These are phyloP conservation scores for Fereydounia khargensis DNA, from an alignment of 1,284 basidiomycete species.

Conservation along the genomic window DNA sequence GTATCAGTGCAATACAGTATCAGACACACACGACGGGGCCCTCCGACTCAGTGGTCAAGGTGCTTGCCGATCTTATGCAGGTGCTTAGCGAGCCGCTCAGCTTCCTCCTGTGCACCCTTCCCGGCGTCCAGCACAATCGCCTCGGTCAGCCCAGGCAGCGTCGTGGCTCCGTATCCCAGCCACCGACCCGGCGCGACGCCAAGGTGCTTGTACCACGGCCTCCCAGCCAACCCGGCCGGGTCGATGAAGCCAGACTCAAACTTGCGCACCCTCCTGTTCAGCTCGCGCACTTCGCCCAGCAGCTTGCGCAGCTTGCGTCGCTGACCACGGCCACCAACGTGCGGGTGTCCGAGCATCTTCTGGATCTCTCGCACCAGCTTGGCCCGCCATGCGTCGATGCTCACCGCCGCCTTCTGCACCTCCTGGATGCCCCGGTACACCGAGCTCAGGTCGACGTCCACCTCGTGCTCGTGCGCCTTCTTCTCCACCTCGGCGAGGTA, in stretches of 20 bases:
- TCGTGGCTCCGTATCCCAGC: slow-evolving; percentile 81
- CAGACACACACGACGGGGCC: too few relatives aligned
- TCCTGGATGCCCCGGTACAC: slow-evolving; percentile 12
- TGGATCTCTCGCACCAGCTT: slow-evolving; percentile 13
- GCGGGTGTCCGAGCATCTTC: slow-evolving; percentile 1
- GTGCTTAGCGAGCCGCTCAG: slow-evolving; percentile 24
- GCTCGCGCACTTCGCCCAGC: slow-evolving; percentile 65
- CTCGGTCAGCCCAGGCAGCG: slow-evolving; percentile 78
- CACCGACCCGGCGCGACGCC: slow-evolving; percentile 86
- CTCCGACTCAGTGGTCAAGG: slow-evolving; percentile 9
- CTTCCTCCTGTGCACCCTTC: slow-evolving; percentile 30
- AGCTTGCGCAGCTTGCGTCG: slow-evolving; percentile 59
- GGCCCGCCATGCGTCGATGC: slow-evolving; percentile 7
- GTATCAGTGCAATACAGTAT: too few relatives aligned
- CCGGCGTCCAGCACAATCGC: slow-evolving; percentile 54
- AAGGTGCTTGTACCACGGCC: slow-evolving; percentile 80
- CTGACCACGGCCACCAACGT: not conserved
- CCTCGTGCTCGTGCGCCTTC: slow-evolving; percentile 9
- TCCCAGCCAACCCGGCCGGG: slow-evolving; percentile 66
- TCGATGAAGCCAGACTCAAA: slow-evolving; percentile 86
- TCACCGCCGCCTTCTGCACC: slow-evolving; percentile 9
- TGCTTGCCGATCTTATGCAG: slow-evolving; percentile 14
- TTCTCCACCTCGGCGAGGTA: slow-evolving; percentile 33
- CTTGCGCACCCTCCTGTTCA: slow-evolving; percentile 70
- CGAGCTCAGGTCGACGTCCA: slow-evolving; percentile 11